These are phyloP conservation scores for Colletotrichum orbiculare DNA, from an alignment of 2,329 filamentous ascomycete genomes.

Conservation along the genomic window DNA sequence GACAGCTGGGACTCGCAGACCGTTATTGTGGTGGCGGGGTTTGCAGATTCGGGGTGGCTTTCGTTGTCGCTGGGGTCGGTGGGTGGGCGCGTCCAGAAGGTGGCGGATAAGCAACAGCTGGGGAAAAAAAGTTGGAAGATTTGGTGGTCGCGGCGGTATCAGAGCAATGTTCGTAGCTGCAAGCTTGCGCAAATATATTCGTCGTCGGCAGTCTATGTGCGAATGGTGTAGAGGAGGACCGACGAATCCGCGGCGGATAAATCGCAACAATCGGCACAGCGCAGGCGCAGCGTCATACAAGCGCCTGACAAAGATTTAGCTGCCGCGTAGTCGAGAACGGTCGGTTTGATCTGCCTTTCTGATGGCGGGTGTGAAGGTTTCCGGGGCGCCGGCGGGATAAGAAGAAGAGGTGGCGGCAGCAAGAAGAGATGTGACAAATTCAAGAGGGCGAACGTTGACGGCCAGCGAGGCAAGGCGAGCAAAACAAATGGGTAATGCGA, in stretches of 20 bases:
- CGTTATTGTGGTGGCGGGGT: background rate
- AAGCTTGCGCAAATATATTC: constrained; percentile 35
- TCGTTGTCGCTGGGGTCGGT: constrained; percentile 1
- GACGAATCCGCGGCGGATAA: constrained; percentile 23
- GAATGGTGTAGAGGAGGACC: constrained; percentile 19
- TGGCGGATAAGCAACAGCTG: constrained; percentile 8
- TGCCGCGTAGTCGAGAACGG: constrained; percentile 8
- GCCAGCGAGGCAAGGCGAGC: constrained; percentile 2
- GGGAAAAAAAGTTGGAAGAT: constrained; percentile 11
- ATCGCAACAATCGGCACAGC: constrained; percentile 5
- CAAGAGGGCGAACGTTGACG: constrained; percentile 20
- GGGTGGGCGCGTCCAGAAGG: background rate
- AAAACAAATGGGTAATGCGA: constrained; percentile 21
- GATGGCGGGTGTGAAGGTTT: constrained; percentile 3
- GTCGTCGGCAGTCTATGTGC: constrained; percentile 16
- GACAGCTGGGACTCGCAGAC: background rate
- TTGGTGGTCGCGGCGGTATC: constrained; percentile 6
- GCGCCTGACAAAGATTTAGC: constrained; percentile 4
- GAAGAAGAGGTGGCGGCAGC: background rate
- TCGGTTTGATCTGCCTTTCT: background rate
- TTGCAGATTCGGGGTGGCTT: constrained; percentile 3
- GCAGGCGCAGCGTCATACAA: constrained; percentile 30
- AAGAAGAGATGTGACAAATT: background rate
- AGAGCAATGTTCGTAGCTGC: constrained; percentile 23
- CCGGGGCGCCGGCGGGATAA: background rate